These are phyloP conservation scores for Gymnopilus dilepis DNA, from an alignment of 768 basidiomycete species.

Conservation along the genomic window DNA sequence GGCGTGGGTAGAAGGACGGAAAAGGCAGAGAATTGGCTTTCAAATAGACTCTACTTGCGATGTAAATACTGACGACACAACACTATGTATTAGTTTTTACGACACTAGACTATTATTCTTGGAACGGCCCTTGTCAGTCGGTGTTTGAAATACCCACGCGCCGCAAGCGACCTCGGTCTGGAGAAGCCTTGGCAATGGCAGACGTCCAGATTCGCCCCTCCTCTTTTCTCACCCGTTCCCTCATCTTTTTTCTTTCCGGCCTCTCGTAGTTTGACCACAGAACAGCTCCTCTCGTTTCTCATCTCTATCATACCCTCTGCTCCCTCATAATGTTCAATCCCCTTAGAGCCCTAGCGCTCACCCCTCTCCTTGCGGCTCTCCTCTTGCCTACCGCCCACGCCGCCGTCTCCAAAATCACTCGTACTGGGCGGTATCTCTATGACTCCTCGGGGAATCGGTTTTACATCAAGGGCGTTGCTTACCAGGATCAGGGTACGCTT, in stretches of 20 bases:
- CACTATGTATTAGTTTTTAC: no score
- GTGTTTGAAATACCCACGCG: slow-evolving; percentile 12
- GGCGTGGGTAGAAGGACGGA: slow-evolving; percentile 55
- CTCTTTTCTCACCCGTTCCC: slow-evolving; percentile 1
- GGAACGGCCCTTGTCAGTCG: not conserved
- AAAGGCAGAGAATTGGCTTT: slow-evolving; percentile 11
- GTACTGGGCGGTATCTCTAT: slow-evolving; percentile 83
- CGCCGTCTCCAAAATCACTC: slow-evolving; percentile 73
- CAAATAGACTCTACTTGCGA: slow-evolving; percentile 18
- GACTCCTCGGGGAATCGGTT: slow-evolving; percentile 75
- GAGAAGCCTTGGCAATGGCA: not conserved
- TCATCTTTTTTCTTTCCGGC: slow-evolving; percentile 1
- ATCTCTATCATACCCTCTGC: slow-evolving; percentile 9
- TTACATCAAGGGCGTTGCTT: slow-evolving; percentile 88
- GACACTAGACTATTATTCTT: not conserved
- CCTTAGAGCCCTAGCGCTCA: slow-evolving; percentile 38
- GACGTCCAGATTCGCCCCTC: not conserved
- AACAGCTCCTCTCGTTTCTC: slow-evolving; percentile 16
- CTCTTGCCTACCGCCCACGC: slow-evolving; percentile 63
- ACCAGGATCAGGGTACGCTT: slow-evolving; percentile 75
- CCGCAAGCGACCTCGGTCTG: not conserved
- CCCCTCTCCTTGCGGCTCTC: slow-evolving; percentile 44
- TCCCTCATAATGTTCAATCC: slow-evolving; percentile 16
- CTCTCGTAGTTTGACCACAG: not conserved
- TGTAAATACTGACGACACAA: slow-evolving; percentile 4